A percentile compares a stretch with the other conserved stretches of the same genome.
Evolutionary conservation across 2,329 filamentous ascomycete genomes (phyloP).

Genomic region (Cryphonectria radicalis): DNA sequence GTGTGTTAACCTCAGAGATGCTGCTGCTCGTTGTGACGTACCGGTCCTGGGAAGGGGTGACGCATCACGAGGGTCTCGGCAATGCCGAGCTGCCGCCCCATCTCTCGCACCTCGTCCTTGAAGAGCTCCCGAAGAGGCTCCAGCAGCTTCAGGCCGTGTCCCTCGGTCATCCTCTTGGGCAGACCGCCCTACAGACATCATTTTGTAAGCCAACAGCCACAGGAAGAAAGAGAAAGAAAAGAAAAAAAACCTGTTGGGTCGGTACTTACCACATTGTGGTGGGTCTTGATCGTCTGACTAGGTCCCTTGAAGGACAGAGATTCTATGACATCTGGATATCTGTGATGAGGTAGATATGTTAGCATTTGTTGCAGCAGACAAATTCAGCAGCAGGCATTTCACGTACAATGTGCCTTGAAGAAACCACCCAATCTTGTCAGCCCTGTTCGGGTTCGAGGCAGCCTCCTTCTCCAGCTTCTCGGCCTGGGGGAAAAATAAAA

Average conservation of each 20-base stretch:
- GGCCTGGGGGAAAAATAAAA: background rate
- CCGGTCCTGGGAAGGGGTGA: conserved; percentile 72
- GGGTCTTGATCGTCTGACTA: conserved; percentile 54
- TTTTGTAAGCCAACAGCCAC: background rate
- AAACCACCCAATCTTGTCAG: conserved; percentile 83
- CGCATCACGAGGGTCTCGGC: conserved; percentile 76
- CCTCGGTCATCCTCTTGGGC: conserved; percentile 14
- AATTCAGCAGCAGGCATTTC: background rate
- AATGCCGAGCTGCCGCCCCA: conserved; percentile 73
- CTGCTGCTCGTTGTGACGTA: background rate
- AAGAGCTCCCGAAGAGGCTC: conserved; percentile 81
- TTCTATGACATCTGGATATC: conserved; percentile 46
- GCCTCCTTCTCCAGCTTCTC: conserved; percentile 59
- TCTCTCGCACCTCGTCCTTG: conserved; percentile 78
- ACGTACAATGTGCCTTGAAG: conserved; percentile 81
- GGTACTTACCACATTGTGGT: conserved; percentile 18
- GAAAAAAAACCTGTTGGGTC: background rate
- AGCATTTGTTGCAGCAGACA: background rate
- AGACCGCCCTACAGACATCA: conserved; percentile 3
- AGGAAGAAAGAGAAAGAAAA: background rate
- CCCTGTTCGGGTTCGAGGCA: conserved; percentile 41
- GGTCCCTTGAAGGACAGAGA: conserved; percentile 52
- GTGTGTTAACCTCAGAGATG: background rate
- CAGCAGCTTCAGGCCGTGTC: conserved; percentile 60
- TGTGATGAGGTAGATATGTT: conserved; percentile 1